phyloP scores from a whole-genome alignment of 208 protist genomes.

The Entamoeba histolytica region DNA sequence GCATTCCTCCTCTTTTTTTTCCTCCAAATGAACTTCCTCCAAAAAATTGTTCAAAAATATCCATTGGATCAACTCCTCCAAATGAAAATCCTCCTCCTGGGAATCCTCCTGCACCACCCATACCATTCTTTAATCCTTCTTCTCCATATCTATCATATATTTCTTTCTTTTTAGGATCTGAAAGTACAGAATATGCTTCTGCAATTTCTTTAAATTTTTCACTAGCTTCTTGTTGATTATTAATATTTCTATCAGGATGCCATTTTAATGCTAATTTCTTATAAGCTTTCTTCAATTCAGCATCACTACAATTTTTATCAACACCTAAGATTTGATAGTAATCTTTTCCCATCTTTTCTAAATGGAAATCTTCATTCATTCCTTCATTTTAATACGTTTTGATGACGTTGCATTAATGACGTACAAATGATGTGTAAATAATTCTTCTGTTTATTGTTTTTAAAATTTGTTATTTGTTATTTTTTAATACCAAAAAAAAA shows the following conservation, averaged over 20 bases:
- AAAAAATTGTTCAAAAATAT: neutral
- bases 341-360: neutral
- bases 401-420: neutral
- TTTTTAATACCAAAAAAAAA: neutral
- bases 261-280: conserved; percentile 55
- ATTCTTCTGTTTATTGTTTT: neutral
- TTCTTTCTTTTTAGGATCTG: conserved; percentile 70
- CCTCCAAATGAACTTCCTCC: neutral
- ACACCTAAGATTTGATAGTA: conserved; percentile 1
- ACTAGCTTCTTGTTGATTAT: neutral
- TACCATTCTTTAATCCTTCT: conserved; percentile 58
- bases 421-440: neutral
- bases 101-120: conserved; percentile 13
- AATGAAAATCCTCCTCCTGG: conserved; percentile 1
- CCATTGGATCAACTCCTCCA: neutral
- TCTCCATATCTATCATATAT: conserved; percentile 88
- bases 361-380: neutral
- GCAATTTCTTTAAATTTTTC: conserved; percentile 47
- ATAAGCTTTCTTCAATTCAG: conserved; percentile 65
- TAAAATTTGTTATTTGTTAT: neutral
- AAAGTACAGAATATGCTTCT: conserved; percentile 81
- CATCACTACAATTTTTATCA: neutral
- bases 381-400: neutral
- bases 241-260: conserved; percentile 67
- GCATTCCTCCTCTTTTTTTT: neutral